Evolutionary conservation across 306 rosid species (phyloP).

Genomic region (Prunus dulcis): DNA sequence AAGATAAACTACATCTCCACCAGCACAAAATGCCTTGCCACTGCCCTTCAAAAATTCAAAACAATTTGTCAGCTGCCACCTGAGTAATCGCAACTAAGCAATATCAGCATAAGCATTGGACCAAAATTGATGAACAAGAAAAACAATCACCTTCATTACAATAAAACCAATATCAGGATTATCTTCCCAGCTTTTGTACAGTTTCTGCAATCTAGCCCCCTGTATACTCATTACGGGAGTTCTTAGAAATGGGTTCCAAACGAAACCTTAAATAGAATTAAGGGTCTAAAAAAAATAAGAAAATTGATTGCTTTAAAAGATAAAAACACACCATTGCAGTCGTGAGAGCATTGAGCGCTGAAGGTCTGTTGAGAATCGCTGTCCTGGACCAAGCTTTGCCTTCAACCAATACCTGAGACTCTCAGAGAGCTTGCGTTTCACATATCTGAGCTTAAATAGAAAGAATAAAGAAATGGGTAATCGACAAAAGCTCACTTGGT

Average conservation of each 20-base stretch:
- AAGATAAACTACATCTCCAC: conserved; percentile 83
- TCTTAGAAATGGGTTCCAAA: neutral
- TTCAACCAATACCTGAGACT: conserved; percentile 46
- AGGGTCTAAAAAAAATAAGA: neutral
- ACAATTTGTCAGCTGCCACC: conserved; percentile 10
- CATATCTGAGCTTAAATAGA: neutral
- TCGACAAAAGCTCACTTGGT: conserved; percentile 29
- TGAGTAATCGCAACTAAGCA: neutral
- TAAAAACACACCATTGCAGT: conserved; percentile 34
- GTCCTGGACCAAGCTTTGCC: conserved; percentile 54
- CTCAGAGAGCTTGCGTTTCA: neutral
- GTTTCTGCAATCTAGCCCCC: conserved; percentile 56
- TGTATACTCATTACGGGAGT: conserved; percentile 22
- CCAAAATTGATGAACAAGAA: neutral
- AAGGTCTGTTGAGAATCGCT: conserved; percentile 62
- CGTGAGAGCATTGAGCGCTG: conserved; percentile 53
- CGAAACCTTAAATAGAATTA: neutral
- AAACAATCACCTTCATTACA: conserved; percentile 53
- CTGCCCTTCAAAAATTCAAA: conserved; percentile 57
- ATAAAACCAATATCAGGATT: conserved; percentile 75
- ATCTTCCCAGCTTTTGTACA: conserved; percentile 74
- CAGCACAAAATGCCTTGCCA: conserved; percentile 85
- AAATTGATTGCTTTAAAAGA: neutral
- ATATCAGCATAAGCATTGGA: neutral
- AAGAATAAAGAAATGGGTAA: conserved; percentile 4